Conservation (phyloP, 2,329 filamentous ascomycete genomes). For the Aspergillus tanneri region DNA sequence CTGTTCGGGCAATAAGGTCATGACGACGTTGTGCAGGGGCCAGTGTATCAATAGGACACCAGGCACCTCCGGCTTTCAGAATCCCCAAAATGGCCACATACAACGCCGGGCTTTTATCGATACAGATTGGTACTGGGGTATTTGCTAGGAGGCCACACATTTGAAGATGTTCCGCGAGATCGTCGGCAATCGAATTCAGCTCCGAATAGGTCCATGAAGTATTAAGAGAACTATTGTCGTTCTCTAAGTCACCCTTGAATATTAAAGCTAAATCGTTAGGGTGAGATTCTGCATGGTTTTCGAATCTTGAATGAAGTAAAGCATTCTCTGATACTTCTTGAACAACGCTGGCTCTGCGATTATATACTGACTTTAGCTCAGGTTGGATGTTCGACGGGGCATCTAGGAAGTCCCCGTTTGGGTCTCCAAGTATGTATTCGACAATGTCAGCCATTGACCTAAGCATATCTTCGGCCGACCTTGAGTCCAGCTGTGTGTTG, state of each 20-base stretch:
- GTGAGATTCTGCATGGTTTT: constrained; percentile 24
- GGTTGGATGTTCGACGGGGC: constrained; percentile 11
- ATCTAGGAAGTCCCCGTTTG: constrained; percentile 22
- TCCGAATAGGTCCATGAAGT: constrained; percentile 35
- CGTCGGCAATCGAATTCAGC: constrained; percentile 36
- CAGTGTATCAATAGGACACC: constrained; percentile 43
- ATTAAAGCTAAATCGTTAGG: constrained; percentile 30
- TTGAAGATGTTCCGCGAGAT: constrained; percentile 32
- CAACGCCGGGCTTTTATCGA: constrained; percentile 38
- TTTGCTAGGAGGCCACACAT: constrained; percentile 26
- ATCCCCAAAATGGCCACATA: constrained; percentile 46
- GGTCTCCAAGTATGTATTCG: constrained; percentile 24
- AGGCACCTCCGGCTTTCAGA: constrained; percentile 45
- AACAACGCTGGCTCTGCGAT: constrained; percentile 14
- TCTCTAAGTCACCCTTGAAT: constrained; percentile 30
- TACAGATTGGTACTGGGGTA: constrained; percentile 39
- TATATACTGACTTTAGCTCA: constrained; percentile 23
- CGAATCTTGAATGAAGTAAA: constrained; percentile 31
- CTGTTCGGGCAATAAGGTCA: constrained; percentile 39
- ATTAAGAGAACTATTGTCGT: constrained; percentile 18
- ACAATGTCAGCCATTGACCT: constrained; percentile 28
- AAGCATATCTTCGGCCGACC: constrained; percentile 27
- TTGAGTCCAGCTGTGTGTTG: constrained; percentile 23
- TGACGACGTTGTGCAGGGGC: constrained; percentile 41
- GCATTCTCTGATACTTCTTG: constrained; percentile 14